A percentile compares a stretch with the other conserved stretches of the same genome.
phyloP scores from a whole-genome alignment of 176 grass and related monocot species.

The Musa troglodytarum region DNA sequence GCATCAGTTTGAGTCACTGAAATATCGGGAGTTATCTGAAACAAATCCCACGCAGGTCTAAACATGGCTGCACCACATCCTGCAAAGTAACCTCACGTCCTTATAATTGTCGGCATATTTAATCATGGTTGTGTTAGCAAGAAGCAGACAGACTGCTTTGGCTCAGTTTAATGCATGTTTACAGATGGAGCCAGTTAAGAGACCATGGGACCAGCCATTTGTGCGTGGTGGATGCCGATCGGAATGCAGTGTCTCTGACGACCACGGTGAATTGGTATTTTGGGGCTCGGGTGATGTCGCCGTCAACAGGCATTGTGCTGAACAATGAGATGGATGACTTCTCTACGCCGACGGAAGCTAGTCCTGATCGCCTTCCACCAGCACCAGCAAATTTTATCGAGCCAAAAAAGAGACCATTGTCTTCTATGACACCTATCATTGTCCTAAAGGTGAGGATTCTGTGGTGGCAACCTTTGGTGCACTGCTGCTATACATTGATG shows the following conservation, averaged over 20 bases:
- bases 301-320: constrained; percentile 73
- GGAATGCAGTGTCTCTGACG: constrained; percentile 80
- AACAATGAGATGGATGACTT: constrained; percentile 99
- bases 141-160: neutral
- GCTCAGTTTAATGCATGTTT: constrained; percentile 1
- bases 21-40: too few relatives aligned
- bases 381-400: constrained; percentile 84
- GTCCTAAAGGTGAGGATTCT: constrained; percentile 42
- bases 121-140: neutral
- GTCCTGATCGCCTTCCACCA: constrained; percentile 54
- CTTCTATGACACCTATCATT: constrained; percentile 77
- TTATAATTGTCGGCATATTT: too few relatives aligned
- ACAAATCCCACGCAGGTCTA: too few relatives aligned
- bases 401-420: constrained; percentile 54
- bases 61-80: too few relatives aligned
- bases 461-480: neutral
- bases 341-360: constrained; percentile 40
- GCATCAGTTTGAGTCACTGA: too few relatives aligned
- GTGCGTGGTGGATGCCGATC: constrained; percentile 64
- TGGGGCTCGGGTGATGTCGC: constrained; percentile 54
- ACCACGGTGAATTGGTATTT: constrained; percentile 66
- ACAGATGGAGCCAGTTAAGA: constrained; percentile 61
- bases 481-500: too few relatives aligned
- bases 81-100: too few relatives aligned
- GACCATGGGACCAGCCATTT: constrained; percentile 81